phyloP scores from a whole-genome alignment of 495 filamentous ascomycete species.

The Hyaloscypha variabilis region DNA sequence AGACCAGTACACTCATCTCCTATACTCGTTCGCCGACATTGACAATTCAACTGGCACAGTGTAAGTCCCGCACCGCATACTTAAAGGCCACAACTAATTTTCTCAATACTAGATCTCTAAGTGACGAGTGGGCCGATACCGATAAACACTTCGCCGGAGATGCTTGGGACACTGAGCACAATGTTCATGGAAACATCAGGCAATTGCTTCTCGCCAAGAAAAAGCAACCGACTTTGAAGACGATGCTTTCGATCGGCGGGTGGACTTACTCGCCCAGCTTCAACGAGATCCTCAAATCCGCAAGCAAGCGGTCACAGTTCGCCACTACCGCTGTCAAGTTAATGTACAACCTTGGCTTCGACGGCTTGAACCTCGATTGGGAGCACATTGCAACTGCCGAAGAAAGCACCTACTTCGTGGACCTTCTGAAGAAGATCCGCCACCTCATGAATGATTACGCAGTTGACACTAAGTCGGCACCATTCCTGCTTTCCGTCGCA shows the following conservation, averaged over 20 bases:
- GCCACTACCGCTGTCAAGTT: conserved; percentile 66
- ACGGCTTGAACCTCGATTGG: conserved; percentile 63
- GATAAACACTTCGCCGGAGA: background rate
- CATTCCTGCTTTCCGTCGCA: conserved; percentile 79
- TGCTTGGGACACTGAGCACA: conserved; percentile 31
- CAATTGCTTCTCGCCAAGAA: conserved; percentile 89
- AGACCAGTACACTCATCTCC: conserved; percentile 83
- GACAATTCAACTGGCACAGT: conserved; percentile 63
- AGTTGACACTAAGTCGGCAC: conserved; percentile 45
- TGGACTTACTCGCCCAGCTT: conserved; percentile 87
- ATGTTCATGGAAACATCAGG: conserved; percentile 82
- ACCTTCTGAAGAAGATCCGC: conserved; percentile 68
- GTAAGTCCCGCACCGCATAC: conserved; percentile 31
- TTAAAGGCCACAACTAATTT: background rate
- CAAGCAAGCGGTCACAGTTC: conserved; percentile 58
- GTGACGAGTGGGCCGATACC: conserved; percentile 1
- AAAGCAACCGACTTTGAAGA: conserved; percentile 80
- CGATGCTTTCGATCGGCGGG: conserved; percentile 85
- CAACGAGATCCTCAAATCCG: conserved; percentile 63
- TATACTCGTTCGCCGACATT: conserved; percentile 73
- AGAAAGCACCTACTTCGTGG: conserved; percentile 71
- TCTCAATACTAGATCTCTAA: background rate
- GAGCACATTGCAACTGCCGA: conserved; percentile 57
- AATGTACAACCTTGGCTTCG: conserved; percentile 63
- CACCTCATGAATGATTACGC: conserved; percentile 65